These are phyloP conservation scores for Moesziomyces antarcticus DNA, from an alignment of 1,284 basidiomycete genomes.

Conservation along the genomic window DNA sequence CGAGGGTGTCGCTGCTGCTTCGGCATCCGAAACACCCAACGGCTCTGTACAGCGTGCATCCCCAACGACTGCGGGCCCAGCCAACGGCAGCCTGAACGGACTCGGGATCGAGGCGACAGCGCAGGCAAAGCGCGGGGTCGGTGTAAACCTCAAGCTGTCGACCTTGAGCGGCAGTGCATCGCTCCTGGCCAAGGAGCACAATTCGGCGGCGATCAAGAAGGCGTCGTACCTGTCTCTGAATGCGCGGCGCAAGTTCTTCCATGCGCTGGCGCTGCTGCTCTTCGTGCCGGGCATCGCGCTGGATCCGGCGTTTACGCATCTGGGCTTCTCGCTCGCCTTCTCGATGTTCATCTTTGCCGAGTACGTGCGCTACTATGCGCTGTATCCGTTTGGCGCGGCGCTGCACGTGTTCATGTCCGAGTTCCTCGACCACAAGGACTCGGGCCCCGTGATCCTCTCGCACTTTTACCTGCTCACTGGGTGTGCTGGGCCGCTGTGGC, in stretches of 20 bases:
- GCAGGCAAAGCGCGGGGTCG: slow-evolving; percentile 21
- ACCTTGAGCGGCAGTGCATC: slow-evolving; percentile 33
- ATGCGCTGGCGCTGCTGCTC: slow-evolving; percentile 93
- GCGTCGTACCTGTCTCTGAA: slow-evolving; percentile 77
- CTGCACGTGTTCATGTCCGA: slow-evolving; percentile 94
- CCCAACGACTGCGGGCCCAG: neutral
- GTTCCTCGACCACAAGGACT: slow-evolving; percentile 94
- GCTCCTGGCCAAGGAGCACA: slow-evolving; percentile 42
- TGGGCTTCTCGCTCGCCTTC: slow-evolving; percentile 81
- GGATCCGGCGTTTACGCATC: slow-evolving; percentile 94
- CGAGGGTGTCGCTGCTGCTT: slow-evolving; percentile 7
- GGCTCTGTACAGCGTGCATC: neutral
- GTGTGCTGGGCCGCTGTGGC: slow-evolving; percentile 91
- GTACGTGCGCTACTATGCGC: slow-evolving; percentile 84
- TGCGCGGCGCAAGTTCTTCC: slow-evolving; percentile 96
- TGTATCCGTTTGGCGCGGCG: slow-evolving; percentile 92
- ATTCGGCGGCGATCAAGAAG: slow-evolving; percentile 46
- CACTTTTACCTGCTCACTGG: slow-evolving; percentile 97
- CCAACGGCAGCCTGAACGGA: slow-evolving; percentile 5
- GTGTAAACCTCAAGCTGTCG: slow-evolving; percentile 32
- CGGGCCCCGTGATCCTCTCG: slow-evolving; percentile 93
- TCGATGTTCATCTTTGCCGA: slow-evolving; percentile 66
- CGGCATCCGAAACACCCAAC: slow-evolving; percentile 1
- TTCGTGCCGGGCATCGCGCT: slow-evolving; percentile 91
- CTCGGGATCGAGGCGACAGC: slow-evolving; percentile 5